Evolutionary conservation across 495 filamentous ascomycete species (phyloP).

Genomic region (Immersiella caudata): DNA sequence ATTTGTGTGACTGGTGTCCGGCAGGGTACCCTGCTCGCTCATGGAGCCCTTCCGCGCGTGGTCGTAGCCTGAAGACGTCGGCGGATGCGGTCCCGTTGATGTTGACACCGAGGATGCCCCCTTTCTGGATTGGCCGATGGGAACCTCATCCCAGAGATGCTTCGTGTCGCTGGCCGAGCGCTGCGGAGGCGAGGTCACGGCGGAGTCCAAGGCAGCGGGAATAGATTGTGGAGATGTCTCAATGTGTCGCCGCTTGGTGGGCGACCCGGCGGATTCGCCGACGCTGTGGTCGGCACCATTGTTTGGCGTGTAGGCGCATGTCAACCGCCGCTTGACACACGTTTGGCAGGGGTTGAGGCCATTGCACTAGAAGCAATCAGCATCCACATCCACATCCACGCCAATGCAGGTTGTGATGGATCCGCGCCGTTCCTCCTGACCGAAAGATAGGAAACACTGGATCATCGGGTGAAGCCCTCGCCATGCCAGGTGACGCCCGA

Average conservation of each 20-base stretch:
- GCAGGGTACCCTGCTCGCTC: slow-evolving; percentile 53
- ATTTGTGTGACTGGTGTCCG: slow-evolving; percentile 52
- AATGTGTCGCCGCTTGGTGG: slow-evolving; percentile 51
- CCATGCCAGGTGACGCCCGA: background rate
- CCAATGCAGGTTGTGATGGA: background rate
- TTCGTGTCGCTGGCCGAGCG: slow-evolving; percentile 19
- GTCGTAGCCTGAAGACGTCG: slow-evolving; percentile 23
- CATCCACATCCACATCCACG: slow-evolving; percentile 5
- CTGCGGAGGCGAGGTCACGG: slow-evolving; percentile 23
- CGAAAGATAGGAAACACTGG: background rate
- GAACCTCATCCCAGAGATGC: slow-evolving; percentile 32
- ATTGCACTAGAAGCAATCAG: slow-evolving; percentile 58
- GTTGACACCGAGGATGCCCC: slow-evolving; percentile 28
- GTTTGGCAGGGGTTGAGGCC: slow-evolving; percentile 70
- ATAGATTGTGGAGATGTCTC: slow-evolving; percentile 40
- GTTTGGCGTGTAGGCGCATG: slow-evolving; percentile 51
- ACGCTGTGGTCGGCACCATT: slow-evolving; percentile 37
- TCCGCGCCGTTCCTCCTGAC: background rate
- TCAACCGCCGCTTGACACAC: slow-evolving; percentile 61
- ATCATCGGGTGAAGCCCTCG: slow-evolving; percentile 1
- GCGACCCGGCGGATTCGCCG: slow-evolving; percentile 42
- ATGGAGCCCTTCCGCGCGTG: slow-evolving; percentile 27
- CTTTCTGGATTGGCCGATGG: slow-evolving; percentile 20
- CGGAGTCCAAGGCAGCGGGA: slow-evolving; percentile 25
- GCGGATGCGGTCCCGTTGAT: slow-evolving; percentile 24